Conservation (phyloP, 495 filamentous ascomycete genomes). For the Arthonia radiata region DNA sequence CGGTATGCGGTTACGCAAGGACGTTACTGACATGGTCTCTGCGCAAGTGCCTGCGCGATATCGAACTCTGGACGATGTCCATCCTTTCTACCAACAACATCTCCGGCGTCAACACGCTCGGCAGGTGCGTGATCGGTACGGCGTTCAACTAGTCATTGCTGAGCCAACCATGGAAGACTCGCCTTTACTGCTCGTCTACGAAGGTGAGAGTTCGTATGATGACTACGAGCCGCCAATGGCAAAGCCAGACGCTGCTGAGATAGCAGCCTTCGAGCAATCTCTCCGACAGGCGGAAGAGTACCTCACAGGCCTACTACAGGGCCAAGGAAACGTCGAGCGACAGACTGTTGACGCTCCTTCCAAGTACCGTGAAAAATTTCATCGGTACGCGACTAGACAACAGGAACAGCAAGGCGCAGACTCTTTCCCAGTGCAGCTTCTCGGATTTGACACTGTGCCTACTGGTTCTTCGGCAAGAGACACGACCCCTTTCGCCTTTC, state of each 20-base stretch:
- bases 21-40: conserved; percentile 56
- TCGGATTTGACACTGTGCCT: conserved; percentile 21
- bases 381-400: conserved; percentile 40
- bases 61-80: conserved; percentile 38
- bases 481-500: conserved; percentile 27
- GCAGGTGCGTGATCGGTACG: conserved; percentile 42
- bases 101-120: conserved; percentile 36
- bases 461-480: conserved; percentile 6
- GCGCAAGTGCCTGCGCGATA: conserved; percentile 59
- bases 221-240: conserved; percentile 43
- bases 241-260: conserved; percentile 31
- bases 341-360: conserved; percentile 40
- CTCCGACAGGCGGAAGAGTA: conserved; percentile 49
- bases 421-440: conserved; percentile 48
- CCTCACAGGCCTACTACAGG: conserved; percentile 40
- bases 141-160: conserved; percentile 58
- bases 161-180: conserved; percentile 28
- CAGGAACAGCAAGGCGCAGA: conserved; percentile 39
- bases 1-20: conserved; percentile 49
- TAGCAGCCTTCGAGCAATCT: conserved; percentile 38
- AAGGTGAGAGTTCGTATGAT: conserved; percentile 32
- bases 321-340: conserved; percentile 43
- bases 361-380: conserved; percentile 61
- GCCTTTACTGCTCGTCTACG: conserved; percentile 66
- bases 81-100: conserved; percentile 70